Base-by-base conservation (phyloP, 352 stramenopile species). In the Phytophthora ohioensis region DNA sequence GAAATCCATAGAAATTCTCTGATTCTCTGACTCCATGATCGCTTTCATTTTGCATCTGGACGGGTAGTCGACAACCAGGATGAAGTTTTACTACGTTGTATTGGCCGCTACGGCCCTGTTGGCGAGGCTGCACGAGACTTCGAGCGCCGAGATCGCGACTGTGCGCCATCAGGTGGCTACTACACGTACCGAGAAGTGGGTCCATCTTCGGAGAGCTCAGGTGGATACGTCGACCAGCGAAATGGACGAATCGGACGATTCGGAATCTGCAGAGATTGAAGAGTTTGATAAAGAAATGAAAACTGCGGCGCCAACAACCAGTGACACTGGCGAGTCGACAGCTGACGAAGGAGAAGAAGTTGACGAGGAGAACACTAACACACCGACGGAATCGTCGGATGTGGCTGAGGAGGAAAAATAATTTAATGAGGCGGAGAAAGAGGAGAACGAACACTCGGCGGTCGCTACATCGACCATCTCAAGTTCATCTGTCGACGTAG, bases 31-130 rank as follows among this genome's bases (percentile, higher is more conserved):
- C 21, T 27, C 21, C 21, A 27, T 27, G 43, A 55, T 66, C 55
- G 43, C 64, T 68, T 57, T 72, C 65, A 72, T 72, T 72, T 34
- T 53, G 49, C n/a, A 68, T 64, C 43, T 54, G 9, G 49, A 46
- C 39, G 13, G 32, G 10, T 7, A 30, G 54, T 34, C 41, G 39
- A 56, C 42, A 9, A n/a, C 17, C 32, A 53, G 21, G 13, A 75
- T 75, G 67, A 71, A 71, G 42, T 11, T 67, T 27, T 38, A 21
- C 39, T 67, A 51, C 42, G 35, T 13, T n/a, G 13, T 60, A 9
- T 41, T 71, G 21, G 36, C 39, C 27, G 21, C 49, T 5, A 34
- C 43, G 17, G 46, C 36, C 42, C 48, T 75, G 48, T 4, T 67
- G 41, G 48, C 38, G 17, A 8, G 41, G n/a, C 8, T 71, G 27